Evolutionary conservation across 768 basidiomycete species (phyloP).

Genomic region (Chiua virens): DNA sequence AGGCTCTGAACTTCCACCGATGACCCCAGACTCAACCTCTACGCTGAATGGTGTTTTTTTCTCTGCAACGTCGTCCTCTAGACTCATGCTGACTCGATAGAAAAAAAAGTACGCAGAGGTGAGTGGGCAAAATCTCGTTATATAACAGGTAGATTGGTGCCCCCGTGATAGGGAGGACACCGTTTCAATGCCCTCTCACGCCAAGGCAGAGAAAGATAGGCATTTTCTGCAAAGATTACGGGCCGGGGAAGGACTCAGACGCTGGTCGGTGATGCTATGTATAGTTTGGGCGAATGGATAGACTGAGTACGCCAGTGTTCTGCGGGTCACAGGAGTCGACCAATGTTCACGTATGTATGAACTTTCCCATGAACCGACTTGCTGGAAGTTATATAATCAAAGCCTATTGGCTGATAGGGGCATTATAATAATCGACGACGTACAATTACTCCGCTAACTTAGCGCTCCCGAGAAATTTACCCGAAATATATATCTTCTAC

Average conservation of each 20-base stretch:
- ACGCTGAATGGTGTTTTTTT: neutral
- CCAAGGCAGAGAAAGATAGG: neutral
- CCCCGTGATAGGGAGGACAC: neutral
- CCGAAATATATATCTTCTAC: too few relatives aligned
- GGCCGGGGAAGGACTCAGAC: too few relatives aligned
- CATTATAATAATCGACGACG: too few relatives aligned
- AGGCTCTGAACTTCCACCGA: neutral
- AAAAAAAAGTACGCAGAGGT: neutral
- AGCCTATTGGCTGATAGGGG: too few relatives aligned
- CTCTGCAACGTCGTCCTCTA: neutral
- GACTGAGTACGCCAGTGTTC: too few relatives aligned
- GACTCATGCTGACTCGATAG: neutral
- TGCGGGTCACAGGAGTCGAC: too few relatives aligned
- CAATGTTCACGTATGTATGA: too few relatives aligned
- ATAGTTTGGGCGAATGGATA: too few relatives aligned
- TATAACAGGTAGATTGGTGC: neutral
- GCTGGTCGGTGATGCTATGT: neutral
- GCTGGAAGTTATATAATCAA: too few relatives aligned
- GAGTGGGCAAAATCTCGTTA: neutral
- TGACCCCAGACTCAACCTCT: slow-evolving; percentile 1
- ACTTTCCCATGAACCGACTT: too few relatives aligned
- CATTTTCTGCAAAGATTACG: neutral
- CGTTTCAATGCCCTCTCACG: neutral
- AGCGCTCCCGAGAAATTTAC: too few relatives aligned
- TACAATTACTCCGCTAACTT: too few relatives aligned